Evolutionary conservation across 2,329 filamentous ascomycete species (phyloP), one percentile per base, ranked within the genome.

Genomic region (Colletotrichum tamarilloi): DNA sequence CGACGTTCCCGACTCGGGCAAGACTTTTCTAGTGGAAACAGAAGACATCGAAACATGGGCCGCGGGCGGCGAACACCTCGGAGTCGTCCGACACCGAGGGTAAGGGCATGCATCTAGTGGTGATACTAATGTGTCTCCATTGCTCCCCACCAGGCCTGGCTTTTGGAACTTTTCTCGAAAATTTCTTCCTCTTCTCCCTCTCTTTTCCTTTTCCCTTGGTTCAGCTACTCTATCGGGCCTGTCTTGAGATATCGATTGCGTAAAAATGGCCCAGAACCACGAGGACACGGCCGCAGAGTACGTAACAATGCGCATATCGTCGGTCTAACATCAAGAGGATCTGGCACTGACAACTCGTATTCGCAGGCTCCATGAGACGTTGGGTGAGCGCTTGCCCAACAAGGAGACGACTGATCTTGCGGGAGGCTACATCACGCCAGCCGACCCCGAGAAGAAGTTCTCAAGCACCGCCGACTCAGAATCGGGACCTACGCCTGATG

Each of bases 401-500:
- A 67, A 75, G 19, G 76, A 77, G 49, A 78, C 46, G 28, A 79
- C 67, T 57, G 77, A 80, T 67, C 67, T 79, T 16, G 70, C 77
- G 9, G 76, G 76, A 24, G 78, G 76, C 30, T 77, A 76, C 70
- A 77, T 78, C 46, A 72, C 72, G 30, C 69, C 75, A 12, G 63
- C 78, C 28, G 76, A 78, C 32, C 55, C 75, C n/a, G 78, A 81
- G 22, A 76, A 78, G 63, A 74, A 76, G 26, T 65, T 67, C 12
- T 55, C 53, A 6, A 49, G 53, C 14, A 26, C 74, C 1, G 53
- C 68, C n/a, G 78, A 77, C 38, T 69, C 75, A 6, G 81, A 82
- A 73, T 75, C 75, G 1, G 79, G 76, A 1, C 77, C 78, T 5
- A 84, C 81, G 1, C 59, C 80, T 24, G 87, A 89, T 72, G 87